Percentiles rank a stretch among this genome's conserved stretches.
Evolutionary conservation across 1,284 basidiomycete species (phyloP).

Genomic region (Thelephora terrestris): DNA sequence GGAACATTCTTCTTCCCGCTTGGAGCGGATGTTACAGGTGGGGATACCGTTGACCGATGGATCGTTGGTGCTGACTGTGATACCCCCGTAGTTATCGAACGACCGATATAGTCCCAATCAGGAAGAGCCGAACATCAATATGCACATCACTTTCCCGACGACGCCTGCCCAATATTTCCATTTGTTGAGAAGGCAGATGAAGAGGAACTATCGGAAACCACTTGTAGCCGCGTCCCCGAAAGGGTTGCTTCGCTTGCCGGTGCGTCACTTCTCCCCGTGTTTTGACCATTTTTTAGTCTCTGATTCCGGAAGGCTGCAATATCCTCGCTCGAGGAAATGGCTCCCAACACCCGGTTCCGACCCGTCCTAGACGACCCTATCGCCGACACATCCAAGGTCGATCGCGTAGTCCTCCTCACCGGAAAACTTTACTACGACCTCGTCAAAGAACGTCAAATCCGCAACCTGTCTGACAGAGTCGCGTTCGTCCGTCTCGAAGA

Average conservation of each 20-base stretch:
- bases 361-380: conserved; percentile 57
- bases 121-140: conserved; percentile 52
- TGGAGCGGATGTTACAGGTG: conserved; percentile 82
- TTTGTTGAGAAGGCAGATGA: conserved; percentile 72
- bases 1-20: conserved; percentile 79
- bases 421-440: conserved; percentile 89
- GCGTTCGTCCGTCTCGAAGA: conserved; percentile 77
- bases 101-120: conserved; percentile 40
- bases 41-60: conserved; percentile 4
- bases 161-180: conserved; percentile 89
- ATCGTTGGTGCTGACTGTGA: not conserved
- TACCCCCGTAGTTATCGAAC: conserved; percentile 48
- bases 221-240: conserved; percentile 79
- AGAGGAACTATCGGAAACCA: conserved; percentile 78
- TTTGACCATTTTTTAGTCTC: not conserved
- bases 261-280: conserved; percentile 27
- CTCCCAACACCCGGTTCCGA: conserved; percentile 54
- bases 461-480: conserved; percentile 40
- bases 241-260: conserved; percentile 67
- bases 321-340: conserved; percentile 58
- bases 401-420: conserved; percentile 52
- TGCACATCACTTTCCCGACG: conserved; percentile 78
- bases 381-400: conserved; percentile 27
- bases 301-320: conserved; percentile 52
- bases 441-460: conserved; percentile 45